Evolutionary conservation across 768 basidiomycete species (phyloP).

Genomic region (Mycena leptocephala): DNA sequence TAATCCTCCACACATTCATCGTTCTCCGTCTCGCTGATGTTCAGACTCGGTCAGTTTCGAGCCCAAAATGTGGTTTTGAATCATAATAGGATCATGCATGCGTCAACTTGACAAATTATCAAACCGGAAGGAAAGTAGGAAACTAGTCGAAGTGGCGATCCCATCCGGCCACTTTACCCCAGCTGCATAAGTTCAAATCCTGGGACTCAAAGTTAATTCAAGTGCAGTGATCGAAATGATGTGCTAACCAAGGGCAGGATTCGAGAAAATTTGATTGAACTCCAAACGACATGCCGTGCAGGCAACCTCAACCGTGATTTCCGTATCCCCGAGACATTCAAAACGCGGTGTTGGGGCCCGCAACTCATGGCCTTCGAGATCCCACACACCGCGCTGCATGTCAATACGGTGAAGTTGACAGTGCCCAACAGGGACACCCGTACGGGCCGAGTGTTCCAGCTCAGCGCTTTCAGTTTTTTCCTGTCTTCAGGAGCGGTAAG

Average conservation of each 20-base stretch:
- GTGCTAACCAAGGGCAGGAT: constrained; percentile 32
- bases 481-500: constrained; percentile 9
- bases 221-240: not conserved
- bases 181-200: constrained; percentile 29
- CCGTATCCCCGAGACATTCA: constrained; percentile 8
- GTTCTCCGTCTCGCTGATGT: too few relatives aligned
- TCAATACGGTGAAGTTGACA: not conserved
- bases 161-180: not conserved
- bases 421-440: constrained; percentile 1
- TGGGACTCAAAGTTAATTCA: not conserved
- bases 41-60: too few relatives aligned
- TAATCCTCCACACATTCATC: too few relatives aligned
- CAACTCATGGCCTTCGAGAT: constrained; percentile 1
- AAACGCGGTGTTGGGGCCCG: constrained; percentile 3
- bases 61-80: too few relatives aligned
- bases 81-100: too few relatives aligned
- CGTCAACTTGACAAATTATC: too few relatives aligned
- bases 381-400: not conserved
- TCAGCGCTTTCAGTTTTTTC: not conserved
- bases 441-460: constrained; percentile 7
- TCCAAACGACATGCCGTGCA: constrained; percentile 29
- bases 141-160: too few relatives aligned
- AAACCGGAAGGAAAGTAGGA: too few relatives aligned
- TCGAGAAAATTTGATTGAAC: constrained; percentile 34
- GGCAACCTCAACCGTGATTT: constrained; percentile 29